These are phyloP conservation scores for Leccinum pellstonianum DNA, from an alignment of 768 basidiomycete genomes.

Conservation along the genomic window DNA sequence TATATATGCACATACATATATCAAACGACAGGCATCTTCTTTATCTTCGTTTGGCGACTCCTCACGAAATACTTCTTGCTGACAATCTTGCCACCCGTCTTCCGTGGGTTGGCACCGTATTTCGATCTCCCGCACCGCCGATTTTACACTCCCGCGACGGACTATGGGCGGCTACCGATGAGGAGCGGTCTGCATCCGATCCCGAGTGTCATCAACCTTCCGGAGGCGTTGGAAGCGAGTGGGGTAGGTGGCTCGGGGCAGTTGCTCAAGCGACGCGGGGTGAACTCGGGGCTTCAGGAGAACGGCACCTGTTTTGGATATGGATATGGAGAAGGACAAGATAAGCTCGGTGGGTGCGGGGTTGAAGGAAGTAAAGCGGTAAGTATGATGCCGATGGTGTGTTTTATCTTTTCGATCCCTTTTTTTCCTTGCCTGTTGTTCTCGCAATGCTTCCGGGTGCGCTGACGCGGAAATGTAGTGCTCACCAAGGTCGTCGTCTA, in stretches of 20 bases:
- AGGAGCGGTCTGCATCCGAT: conserved; percentile 65
- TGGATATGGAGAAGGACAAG: conserved; percentile 37
- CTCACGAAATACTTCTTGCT: conserved; percentile 78
- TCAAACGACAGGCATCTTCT: conserved; percentile 54
- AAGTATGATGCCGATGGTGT: conserved; percentile 80
- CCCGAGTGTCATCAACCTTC: conserved; percentile 84
- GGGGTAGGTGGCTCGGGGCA: conserved; percentile 39
- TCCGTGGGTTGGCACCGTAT: conserved; percentile 68
- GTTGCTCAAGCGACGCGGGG: conserved; percentile 32
- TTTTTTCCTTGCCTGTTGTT: neutral
- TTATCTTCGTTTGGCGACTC: conserved; percentile 87
- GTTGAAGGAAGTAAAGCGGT: conserved; percentile 49
- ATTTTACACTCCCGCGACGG: conserved; percentile 90
- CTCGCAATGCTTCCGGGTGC: neutral
- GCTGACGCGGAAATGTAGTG: conserved; percentile 43
- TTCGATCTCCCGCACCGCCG: conserved; percentile 78
- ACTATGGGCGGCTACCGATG: conserved; percentile 69
- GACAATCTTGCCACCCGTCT: conserved; percentile 75
- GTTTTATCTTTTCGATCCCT: conserved; percentile 23
- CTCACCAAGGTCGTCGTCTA: conserved; percentile 91
- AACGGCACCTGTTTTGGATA: conserved; percentile 21
- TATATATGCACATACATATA: neutral
- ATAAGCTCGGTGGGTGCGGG: conserved; percentile 11
- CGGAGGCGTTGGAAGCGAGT: conserved; percentile 40
- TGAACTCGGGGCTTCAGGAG: conserved; percentile 17